Evolutionary conservation across 768 basidiomycete species (phyloP).

Genomic region (Punctularia strigosozonata): DNA sequence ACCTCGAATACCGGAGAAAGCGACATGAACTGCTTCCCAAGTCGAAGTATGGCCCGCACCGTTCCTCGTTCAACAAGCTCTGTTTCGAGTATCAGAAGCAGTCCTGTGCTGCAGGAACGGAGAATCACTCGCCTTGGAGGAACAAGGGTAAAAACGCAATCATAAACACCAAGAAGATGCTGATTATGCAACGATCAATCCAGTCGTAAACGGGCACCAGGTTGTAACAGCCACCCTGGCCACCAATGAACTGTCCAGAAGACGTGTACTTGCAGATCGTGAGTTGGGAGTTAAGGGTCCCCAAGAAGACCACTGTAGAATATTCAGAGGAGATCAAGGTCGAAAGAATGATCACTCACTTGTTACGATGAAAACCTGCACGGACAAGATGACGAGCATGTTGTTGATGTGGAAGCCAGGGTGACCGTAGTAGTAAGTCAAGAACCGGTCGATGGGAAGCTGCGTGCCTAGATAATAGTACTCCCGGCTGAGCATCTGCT

Average conservation of each 20-base stretch:
- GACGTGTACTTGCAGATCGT: conserved; percentile 70
- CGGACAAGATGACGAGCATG: conserved; percentile 94
- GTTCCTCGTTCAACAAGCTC: conserved; percentile 96
- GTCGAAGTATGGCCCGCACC: conserved; percentile 79
- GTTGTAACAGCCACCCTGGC: conserved; percentile 87
- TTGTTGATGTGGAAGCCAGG: conserved; percentile 99
- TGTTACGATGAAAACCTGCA: conserved; percentile 90
- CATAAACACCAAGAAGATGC: conserved; percentile 97
- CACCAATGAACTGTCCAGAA: conserved; percentile 60
- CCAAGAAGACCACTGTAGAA: conserved; percentile 79
- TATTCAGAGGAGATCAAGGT: conserved; percentile 7
- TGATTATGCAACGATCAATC: conserved; percentile 94
- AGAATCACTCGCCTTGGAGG: conserved; percentile 64
- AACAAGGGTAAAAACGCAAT: conserved; percentile 92
- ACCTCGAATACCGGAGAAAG: conserved; percentile 95
- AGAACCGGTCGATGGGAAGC: conserved; percentile 93
- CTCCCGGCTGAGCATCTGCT: conserved; percentile 98
- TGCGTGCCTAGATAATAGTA: conserved; percentile 99
- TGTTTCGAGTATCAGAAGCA: conserved; percentile 19
- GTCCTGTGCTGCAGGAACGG: conserved; percentile 1
- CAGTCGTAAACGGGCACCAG: conserved; percentile 87
- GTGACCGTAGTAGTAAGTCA: conserved; percentile 99
- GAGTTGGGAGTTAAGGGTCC: conserved; percentile 78
- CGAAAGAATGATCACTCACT: conserved; percentile 35
- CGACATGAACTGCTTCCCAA: conserved; percentile 90